These are phyloP conservation scores for Calvatia gigantea DNA, from an alignment of 768 basidiomycete genomes.

Conservation along the genomic window DNA sequence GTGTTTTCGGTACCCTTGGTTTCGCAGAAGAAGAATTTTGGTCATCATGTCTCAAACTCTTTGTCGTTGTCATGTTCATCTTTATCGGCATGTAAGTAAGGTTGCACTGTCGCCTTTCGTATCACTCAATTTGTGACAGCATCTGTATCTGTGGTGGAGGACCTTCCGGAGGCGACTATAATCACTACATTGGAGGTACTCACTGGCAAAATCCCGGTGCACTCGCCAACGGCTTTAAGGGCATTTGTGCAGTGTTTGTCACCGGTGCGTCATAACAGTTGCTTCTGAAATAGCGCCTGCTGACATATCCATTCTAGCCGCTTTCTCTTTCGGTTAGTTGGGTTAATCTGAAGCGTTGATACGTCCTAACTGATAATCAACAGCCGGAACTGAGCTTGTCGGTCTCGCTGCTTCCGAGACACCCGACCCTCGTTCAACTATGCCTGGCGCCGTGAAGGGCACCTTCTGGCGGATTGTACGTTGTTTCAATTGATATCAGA, in stretches of 20 bases:
- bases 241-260: conserved; percentile 43
- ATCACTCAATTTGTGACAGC: conserved; percentile 21
- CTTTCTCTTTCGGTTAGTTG: conserved; percentile 36
- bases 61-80: conserved; percentile 43
- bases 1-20: conserved; percentile 42
- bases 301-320: conserved; percentile 15
- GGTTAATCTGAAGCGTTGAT: not conserved
- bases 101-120: not conserved
- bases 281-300: too few species aligned
- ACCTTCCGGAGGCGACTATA: conserved; percentile 30
- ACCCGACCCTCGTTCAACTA: conserved; percentile 39
- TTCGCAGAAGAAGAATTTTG: conserved; percentile 49
- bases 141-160: conserved; percentile 41
- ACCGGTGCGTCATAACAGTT: conserved; percentile 21
- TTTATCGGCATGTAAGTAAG: conserved; percentile 39
- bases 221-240: conserved; percentile 44
- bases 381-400: conserved; percentile 45
- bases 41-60: conserved; percentile 46
- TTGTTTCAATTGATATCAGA: not conserved
- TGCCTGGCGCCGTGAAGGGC: conserved; percentile 44
- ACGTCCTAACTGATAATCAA: not conserved
- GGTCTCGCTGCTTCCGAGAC: conserved; percentile 45
- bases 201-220: conserved; percentile 36
- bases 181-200: conserved; percentile 34
- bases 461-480: conserved; percentile 46